Evolutionary conservation across 768 basidiomycete genomes (phyloP).

Genomic region (Filobasidium wieringae): DNA sequence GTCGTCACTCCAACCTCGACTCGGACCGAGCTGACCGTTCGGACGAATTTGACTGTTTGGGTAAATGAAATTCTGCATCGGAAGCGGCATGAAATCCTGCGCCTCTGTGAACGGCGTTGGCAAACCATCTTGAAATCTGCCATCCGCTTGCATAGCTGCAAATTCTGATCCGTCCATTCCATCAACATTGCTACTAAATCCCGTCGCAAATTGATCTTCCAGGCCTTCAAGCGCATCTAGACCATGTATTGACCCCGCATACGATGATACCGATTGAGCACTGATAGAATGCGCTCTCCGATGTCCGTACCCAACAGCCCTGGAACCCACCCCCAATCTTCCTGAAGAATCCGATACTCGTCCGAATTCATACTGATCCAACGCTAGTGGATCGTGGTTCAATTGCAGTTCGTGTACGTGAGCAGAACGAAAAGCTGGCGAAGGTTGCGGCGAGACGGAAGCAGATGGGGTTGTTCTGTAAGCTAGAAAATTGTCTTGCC

Average conservation of each 20-base stretch:
- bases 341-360: neutral
- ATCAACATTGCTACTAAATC: neutral
- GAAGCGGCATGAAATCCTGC: neutral
- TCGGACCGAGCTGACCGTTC: conserved; percentile 1
- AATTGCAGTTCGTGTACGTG: neutral
- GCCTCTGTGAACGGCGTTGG: neutral
- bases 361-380: neutral
- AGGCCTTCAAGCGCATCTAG: conserved; percentile 4
- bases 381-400: neutral
- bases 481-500: neutral
- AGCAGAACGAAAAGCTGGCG: neutral
- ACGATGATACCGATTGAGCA: conserved; percentile 3
- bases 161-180: conserved; percentile 7
- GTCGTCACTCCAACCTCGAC: neutral
- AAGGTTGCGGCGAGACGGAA: neutral
- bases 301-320: neutral
- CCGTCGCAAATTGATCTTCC: conserved; percentile 8
- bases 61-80: neutral
- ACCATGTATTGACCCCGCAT: conserved; percentile 9
- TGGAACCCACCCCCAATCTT: neutral
- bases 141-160: conserved; percentile 3
- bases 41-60: neutral
- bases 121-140: neutral
- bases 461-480: neutral
- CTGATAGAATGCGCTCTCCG: neutral